Conservation (phyloP, 1,284 basidiomycete species). For the Cryptococcus sp. region DNA sequence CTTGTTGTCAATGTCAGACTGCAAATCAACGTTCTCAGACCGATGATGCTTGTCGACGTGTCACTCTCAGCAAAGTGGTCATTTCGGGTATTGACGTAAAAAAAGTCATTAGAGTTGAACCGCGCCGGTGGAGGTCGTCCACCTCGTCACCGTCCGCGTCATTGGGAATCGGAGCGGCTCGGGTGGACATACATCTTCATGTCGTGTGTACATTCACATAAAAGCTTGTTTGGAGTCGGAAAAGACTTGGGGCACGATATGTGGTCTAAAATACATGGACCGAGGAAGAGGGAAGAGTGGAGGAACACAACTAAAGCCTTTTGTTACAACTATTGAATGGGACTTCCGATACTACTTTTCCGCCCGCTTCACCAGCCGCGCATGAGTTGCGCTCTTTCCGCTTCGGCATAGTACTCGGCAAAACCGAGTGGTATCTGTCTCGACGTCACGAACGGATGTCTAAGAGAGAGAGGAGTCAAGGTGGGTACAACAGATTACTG, state of each 20-base stretch:
- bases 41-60: neutral
- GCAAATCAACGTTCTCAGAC: no score
- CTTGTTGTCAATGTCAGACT: no score
- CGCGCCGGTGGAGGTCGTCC: conserved; percentile 12
- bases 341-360: neutral
- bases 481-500: neutral
- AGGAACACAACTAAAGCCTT: neutral
- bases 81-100: neutral
- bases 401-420: conserved; percentile 8
- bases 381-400: conserved; percentile 1
- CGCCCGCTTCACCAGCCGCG: conserved; percentile 9
- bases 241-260: no score
- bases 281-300: neutral
- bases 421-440: conserved; percentile 7
- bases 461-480: conserved; percentile 1
- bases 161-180: neutral
- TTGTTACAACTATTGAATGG: neutral
- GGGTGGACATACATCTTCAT: no score
- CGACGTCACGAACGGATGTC: neutral
- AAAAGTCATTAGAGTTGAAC: no score
- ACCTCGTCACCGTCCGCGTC: neutral
- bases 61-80: neutral
- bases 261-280: no score
- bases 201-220: no score
- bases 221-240: no score